A percentile compares a stretch with the other conserved stretches of the same genome.
These are phyloP conservation scores for Plantago ovata DNA, from an alignment of 257 asterid species.

Conservation along the genomic window DNA sequence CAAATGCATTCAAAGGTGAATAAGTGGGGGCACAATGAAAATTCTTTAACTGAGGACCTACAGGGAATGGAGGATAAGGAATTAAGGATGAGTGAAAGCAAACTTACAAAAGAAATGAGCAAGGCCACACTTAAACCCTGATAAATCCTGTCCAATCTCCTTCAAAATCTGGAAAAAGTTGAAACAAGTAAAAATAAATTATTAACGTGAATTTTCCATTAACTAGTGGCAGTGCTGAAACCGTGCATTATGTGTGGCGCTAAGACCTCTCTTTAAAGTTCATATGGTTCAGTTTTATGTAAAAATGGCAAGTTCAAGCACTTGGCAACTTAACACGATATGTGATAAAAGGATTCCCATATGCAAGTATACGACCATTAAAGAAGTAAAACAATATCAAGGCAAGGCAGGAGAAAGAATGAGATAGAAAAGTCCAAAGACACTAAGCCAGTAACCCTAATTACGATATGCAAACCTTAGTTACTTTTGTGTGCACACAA, in stretches of 20 bases:
- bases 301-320: neutral
- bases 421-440: too few species aligned
- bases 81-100: neutral
- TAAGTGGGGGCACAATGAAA: neutral
- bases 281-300: too few species aligned
- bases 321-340: too few species aligned
- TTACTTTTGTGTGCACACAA: too few species aligned
- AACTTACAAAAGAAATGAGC: conserved; percentile 86
- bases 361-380: too few species aligned
- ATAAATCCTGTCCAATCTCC: conserved; percentile 82
- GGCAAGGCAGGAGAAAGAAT: too few species aligned
- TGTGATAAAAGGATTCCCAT: too few species aligned
- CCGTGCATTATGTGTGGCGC: too few species aligned
- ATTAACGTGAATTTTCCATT: neutral
- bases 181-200: conserved; percentile 17
- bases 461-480: too few species aligned
- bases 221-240: conserved; percentile 4
- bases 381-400: too few species aligned
- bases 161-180: conserved; percentile 54
- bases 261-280: too few species aligned
- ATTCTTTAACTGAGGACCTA: neutral
- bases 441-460: too few species aligned
- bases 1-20: conserved; percentile 20
- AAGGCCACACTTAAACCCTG: conserved; percentile 82
- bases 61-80: neutral